phyloP scores from a whole-genome alignment of 805 yeast genomes.

The Kodamaea fukazawae region DNA sequence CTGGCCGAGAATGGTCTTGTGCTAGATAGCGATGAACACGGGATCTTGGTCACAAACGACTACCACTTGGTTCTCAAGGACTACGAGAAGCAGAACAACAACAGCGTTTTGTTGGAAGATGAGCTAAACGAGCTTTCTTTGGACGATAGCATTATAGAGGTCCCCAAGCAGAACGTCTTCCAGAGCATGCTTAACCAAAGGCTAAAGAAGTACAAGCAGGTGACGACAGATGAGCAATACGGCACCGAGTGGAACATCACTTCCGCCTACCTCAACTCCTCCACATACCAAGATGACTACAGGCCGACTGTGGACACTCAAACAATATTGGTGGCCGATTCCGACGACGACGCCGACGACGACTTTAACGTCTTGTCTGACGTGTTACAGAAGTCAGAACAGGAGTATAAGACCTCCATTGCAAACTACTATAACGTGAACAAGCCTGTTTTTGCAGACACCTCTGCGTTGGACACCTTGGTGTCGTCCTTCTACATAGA shows the following conservation, averaged over 20 bases:
- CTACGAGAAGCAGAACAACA: slow-evolving; percentile 3
- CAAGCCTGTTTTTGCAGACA: slow-evolving; percentile 17
- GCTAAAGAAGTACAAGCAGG: background rate
- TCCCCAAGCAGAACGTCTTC: slow-evolving; percentile 4
- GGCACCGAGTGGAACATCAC: slow-evolving; percentile 32
- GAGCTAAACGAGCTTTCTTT: slow-evolving; percentile 3
- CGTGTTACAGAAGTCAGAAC: slow-evolving; percentile 13
- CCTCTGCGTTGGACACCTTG: slow-evolving; percentile 24
- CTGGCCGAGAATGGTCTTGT: too few relatives aligned
- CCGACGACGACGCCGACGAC: background rate
- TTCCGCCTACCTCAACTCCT: slow-evolving; percentile 12
- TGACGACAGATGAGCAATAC: slow-evolving; percentile 21
- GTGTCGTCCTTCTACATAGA: slow-evolving; percentile 14
- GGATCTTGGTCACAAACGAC: slow-evolving; percentile 7
- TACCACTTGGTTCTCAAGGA: slow-evolving; percentile 9
- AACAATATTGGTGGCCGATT: background rate
- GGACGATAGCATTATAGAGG: slow-evolving; percentile 2
- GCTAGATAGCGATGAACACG: too few relatives aligned
- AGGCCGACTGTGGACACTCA: slow-evolving; percentile 6
- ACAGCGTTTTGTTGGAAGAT: slow-evolving; percentile 12
- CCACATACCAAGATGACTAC: slow-evolving; percentile 32
- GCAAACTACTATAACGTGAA: slow-evolving; percentile 24
- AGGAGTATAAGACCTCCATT: slow-evolving; percentile 20
- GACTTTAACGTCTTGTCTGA: slow-evolving; percentile 3
- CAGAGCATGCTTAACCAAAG: slow-evolving; percentile 1